phyloP scores from a whole-genome alignment of 176 grass and related monocot species.

The Oryza coarctata region DNA sequence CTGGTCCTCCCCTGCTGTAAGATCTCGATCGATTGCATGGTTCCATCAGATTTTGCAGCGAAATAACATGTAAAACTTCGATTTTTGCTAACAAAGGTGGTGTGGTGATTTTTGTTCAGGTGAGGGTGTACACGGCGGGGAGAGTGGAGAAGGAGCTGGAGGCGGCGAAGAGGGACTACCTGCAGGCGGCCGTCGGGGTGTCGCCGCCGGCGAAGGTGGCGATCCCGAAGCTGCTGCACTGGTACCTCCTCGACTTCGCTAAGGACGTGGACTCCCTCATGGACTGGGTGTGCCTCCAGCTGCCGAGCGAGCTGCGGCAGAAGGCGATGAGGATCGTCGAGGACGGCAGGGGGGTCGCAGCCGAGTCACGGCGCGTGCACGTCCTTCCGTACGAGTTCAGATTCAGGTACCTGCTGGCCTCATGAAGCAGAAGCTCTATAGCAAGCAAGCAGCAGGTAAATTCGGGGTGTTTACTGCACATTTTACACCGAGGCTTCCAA shows the following conservation, averaged over 20 bases:
- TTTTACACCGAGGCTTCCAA: background rate
- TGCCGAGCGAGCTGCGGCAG: slow-evolving; percentile 53
- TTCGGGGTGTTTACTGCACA: background rate
- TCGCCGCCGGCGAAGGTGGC: slow-evolving; percentile 59
- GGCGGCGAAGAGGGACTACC: slow-evolving; percentile 75
- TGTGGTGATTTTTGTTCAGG: slow-evolving; percentile 36
- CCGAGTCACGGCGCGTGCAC: slow-evolving; percentile 38
- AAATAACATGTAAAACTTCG: background rate
- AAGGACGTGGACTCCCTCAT: slow-evolving; percentile 96
- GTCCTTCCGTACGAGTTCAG: slow-evolving; percentile 88
- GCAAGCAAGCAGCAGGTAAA: background rate
- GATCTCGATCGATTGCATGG: background rate
- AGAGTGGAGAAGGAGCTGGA: slow-evolving; percentile 85
- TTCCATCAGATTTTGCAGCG: background rate
- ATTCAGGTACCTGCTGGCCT: slow-evolving; percentile 84
- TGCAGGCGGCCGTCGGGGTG: slow-evolving; percentile 72
- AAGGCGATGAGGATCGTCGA: slow-evolving; percentile 54
- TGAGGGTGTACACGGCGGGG: slow-evolving; percentile 76
- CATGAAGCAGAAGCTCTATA: background rate
- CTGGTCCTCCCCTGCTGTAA: slow-evolving; percentile 95
- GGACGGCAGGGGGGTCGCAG: slow-evolving; percentile 23
- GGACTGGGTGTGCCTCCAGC: slow-evolving; percentile 97
- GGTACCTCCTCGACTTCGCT: slow-evolving; percentile 86
- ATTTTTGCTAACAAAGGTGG: background rate
- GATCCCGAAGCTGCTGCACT: slow-evolving; percentile 88